Conservation (phyloP, 2,329 filamentous ascomycete genomes). For the Diplodia mutila region DNA sequence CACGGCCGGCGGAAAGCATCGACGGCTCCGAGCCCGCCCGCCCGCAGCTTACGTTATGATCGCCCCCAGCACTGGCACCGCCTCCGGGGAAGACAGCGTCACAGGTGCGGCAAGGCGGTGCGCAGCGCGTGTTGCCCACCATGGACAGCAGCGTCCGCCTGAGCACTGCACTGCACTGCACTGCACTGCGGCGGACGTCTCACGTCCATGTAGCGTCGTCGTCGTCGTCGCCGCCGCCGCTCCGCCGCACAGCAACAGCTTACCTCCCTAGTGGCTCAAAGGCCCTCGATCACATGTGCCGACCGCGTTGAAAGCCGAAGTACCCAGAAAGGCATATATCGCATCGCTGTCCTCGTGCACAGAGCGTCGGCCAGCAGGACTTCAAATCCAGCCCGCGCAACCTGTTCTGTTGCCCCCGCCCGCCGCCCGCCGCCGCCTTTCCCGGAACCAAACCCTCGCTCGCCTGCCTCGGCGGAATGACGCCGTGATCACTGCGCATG, state of each 20-base stretch:
- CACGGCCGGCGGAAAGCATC: constrained; percentile 23
- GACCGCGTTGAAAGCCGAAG: constrained; percentile 15
- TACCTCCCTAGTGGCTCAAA: neutral
- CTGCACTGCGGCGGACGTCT: neutral
- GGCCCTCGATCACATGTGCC: constrained; percentile 21
- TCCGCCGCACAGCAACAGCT: neutral
- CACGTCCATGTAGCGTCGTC: constrained; percentile 1
- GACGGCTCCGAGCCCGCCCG: neutral
- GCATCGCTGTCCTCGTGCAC: constrained; percentile 19
- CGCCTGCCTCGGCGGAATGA: constrained; percentile 25
- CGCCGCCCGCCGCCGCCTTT: constrained; percentile 11
- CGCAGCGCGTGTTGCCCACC: neutral
- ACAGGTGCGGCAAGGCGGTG: neutral
- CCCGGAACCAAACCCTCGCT: neutral
- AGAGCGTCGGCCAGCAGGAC: constrained; percentile 21
- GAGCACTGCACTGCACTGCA: too few relatives aligned
- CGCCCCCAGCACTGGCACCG: neutral
- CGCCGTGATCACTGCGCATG: constrained; percentile 32
- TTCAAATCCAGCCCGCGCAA: constrained; percentile 1
- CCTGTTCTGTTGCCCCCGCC: constrained; percentile 6
- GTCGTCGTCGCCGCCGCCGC: neutral
- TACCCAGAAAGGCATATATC: constrained; percentile 12
- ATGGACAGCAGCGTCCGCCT: neutral
- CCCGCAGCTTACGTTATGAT: neutral
- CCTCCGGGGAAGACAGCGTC: constrained; percentile 1